A percentile compares a stretch with the other conserved stretches of the same genome.
These are phyloP conservation scores for Globisporangium sylvaticum DNA, from an alignment of 352 stramenopile species.

Conservation along the genomic window DNA sequence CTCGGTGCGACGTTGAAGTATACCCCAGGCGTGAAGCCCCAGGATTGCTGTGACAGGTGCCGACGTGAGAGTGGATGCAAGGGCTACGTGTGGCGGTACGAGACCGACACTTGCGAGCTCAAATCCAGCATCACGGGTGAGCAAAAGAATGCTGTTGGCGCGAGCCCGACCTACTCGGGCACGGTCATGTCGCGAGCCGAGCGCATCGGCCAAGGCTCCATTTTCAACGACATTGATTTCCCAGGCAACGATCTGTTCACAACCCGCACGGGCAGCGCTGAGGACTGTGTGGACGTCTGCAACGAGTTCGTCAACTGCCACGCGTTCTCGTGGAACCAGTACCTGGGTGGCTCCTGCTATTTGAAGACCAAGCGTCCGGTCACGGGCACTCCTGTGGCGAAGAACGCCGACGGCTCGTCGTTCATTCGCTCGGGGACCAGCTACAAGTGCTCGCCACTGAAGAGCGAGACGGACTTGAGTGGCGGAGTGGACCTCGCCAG, in stretches of 20 bases:
- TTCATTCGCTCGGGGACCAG: neutral
- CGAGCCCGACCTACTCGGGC: slow-evolving; percentile 1
- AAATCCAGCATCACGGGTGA: slow-evolving; percentile 17
- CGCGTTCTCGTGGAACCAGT: slow-evolving; percentile 49
- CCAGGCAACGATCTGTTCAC: slow-evolving; percentile 22
- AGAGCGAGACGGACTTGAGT: neutral
- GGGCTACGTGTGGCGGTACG: slow-evolving; percentile 5
- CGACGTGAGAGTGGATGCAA: slow-evolving; percentile 10
- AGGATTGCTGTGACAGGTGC: slow-evolving; percentile 13
- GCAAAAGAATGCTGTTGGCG: neutral
- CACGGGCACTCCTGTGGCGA: neutral
- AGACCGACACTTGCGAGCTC: slow-evolving; percentile 7
- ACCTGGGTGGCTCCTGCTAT: slow-evolving; percentile 41
- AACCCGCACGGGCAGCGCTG: neutral
- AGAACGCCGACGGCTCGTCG: slow-evolving; percentile 1
- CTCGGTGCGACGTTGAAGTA: slow-evolving; percentile 8
- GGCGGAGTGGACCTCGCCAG: neutral
- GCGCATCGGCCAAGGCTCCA: slow-evolving; percentile 7
- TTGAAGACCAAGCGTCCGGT: slow-evolving; percentile 31
- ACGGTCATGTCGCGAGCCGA: slow-evolving; percentile 1
- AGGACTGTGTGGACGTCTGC: slow-evolving; percentile 27
- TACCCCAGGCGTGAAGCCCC: neutral
- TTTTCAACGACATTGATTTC: slow-evolving; percentile 20
- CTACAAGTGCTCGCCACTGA: slow-evolving; percentile 11
- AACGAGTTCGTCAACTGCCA: slow-evolving; percentile 22